Conservation (phyloP, 1,139 yeast genomes). For the Lodderomyces parapsilosis region DNA sequence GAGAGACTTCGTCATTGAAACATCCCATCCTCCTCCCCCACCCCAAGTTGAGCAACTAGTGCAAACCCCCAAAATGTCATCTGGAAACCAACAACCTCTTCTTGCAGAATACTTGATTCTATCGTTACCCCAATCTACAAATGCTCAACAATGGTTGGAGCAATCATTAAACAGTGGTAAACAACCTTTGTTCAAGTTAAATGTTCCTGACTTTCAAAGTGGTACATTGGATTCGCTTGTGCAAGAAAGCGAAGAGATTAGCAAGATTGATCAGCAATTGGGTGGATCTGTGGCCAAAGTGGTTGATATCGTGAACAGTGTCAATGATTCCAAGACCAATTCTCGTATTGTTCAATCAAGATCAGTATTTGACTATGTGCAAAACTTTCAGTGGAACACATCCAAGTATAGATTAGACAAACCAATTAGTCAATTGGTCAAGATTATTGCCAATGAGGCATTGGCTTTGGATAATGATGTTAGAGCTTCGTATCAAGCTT, state of each 20-base stretch:
- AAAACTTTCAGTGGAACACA: slow-evolving; percentile 81
- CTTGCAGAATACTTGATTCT: slow-evolving; percentile 47
- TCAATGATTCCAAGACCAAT: slow-evolving; percentile 38
- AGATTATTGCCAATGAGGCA: slow-evolving; percentile 72
- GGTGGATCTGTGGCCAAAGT: slow-evolving; percentile 67
- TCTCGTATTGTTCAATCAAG: slow-evolving; percentile 41
- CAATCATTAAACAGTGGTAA: slow-evolving; percentile 44
- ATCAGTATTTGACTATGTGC: slow-evolving; percentile 61
- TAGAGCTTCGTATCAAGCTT: slow-evolving; percentile 63
- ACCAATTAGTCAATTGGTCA: slow-evolving; percentile 73
- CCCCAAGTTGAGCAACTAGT: too few relatives aligned
- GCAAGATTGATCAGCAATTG: slow-evolving; percentile 76
- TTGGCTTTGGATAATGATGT: slow-evolving; percentile 81
- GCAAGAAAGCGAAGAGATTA: slow-evolving; percentile 84
- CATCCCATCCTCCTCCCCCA: too few relatives aligned
- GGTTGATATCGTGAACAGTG: slow-evolving; percentile 61
- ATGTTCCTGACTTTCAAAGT: slow-evolving; percentile 86
- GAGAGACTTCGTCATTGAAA: too few relatives aligned
- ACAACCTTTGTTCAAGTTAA: slow-evolving; percentile 43
- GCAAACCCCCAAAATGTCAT: slow-evolving; percentile 4
- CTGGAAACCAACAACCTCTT: slow-evolving; percentile 6
- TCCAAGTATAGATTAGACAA: slow-evolving; percentile 84
- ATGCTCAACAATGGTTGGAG: slow-evolving; percentile 46
- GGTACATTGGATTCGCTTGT: slow-evolving; percentile 93
- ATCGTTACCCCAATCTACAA: slow-evolving; percentile 52